Base-by-base conservation (phyloP, 2,329 filamentous ascomycete species). In the Shiraia sp. region DNA sequence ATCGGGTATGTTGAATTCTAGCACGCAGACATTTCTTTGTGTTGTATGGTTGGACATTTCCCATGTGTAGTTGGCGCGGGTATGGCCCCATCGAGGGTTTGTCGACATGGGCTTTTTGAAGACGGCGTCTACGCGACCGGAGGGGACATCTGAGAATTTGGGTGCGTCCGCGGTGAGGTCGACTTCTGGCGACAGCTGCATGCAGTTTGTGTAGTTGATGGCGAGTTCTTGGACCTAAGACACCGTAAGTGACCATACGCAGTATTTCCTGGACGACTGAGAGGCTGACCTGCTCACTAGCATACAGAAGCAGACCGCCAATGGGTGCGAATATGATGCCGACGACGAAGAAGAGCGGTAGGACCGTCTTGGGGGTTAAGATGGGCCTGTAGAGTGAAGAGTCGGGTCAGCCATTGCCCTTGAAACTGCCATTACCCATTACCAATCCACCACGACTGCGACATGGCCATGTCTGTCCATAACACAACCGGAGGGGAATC, bases 291-390 rank as follows among this genome's bases (percentile, higher is more conserved):
- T 86, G 80, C 14, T 87, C 79, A 72, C 88, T 96, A 23, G 91
- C 90, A 72, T 86, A 96, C 40, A 96, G 76, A 35, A 97, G 75
- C 33, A 93, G 73, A 36, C 90, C 92, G 29, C 92, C 92, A 54
- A 97, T 91, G 40, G 92, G 90, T 24, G 91, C 91, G 69, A 96
- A 96, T 67, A 97, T 89, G 59, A 96, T 80, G 45, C 90, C 91
- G 59, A 96, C 85, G 36, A 81, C 81, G 69, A 96, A 96, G 77
- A 96, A 96, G 46, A 96, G 81, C 48, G 90, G 90, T 24, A 95
- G 77, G 25, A 95, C 90, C 32, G 90, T 96, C 75, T 96, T 96
- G 2, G 92, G 92, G 3, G 92, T 97, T 36, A 96, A 78, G 65
- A 97, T 96, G 26, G 92, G 92, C 74, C 89, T 93, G 64, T 42